Evolutionary conservation across 805 yeast species (phyloP), one percentile per base, ranked within the genome.

Genomic region (Sugiyamaella chiloensis): DNA sequence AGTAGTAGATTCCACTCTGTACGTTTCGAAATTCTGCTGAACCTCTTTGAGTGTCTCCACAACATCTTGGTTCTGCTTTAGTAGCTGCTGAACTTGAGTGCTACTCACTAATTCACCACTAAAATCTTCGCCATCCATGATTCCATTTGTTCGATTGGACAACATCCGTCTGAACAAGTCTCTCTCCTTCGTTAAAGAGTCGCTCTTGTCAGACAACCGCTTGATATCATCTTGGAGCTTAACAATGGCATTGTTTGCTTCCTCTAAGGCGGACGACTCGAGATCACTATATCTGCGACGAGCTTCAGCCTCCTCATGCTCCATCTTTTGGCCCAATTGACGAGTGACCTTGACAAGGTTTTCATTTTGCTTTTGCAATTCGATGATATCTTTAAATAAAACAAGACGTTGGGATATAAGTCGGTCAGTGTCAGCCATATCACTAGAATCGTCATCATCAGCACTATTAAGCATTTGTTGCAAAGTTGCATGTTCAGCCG

Each of bases 321-420:
- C 96, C 46, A 90, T 68, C 58, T 81, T 79, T 32, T 75, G 71
- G 8, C 91, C 95, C 14, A 91, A 69, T 43, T 78, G 78, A 52
- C 98, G 75, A 0, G 86, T 79, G 1, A 85, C 79, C 30, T 72
- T 68, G 29, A 89, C 66, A 23, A 91, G 71, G 44, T 87, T 85
- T 54, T 82, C 79, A 60, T 91, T 91, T 63, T 81, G 85, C 44
- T 75, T 68, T 57, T 87, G 86, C 44, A 91, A 68, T 42, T 85
- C 95, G 9, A 74, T 69, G 11, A 86, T 74, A 58, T 75, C 76
- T 36, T 74, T 76, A 66, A 90, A 91, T 6, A 79, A 75, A 0
- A 87, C 81, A 35, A 93, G 69, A 50, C 95, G 73, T 46, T 85
- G 84, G 7, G 88, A 72, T 20, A 91, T 87, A 31, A 89, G 61